Evolutionary conservation across 2,329 filamentous ascomycete genomes (phyloP).

Genomic region (Fusarium xylarioides): DNA sequence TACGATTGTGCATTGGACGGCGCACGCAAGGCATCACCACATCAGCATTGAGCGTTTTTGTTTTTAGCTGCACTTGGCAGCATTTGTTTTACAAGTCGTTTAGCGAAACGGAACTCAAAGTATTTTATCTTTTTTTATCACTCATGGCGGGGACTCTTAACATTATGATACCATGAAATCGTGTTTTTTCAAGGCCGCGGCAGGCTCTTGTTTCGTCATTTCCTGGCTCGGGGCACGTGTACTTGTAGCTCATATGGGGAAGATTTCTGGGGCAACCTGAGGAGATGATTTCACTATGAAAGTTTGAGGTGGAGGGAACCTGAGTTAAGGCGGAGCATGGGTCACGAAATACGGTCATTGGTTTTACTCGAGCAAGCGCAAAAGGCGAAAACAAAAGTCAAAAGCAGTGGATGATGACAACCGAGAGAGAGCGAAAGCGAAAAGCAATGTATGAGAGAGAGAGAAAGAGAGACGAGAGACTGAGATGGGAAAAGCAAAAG

Average conservation of each 20-base stretch:
- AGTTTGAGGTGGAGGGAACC: not conserved
- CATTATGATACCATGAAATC: constrained; percentile 46
- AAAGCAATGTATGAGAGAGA: constrained; percentile 3
- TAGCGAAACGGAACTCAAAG: constrained; percentile 25
- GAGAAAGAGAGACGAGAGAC: not conserved
- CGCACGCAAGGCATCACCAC: constrained; percentile 43
- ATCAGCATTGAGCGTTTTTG: constrained; percentile 42
- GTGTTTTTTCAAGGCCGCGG: constrained; percentile 32
- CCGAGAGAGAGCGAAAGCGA: constrained; percentile 19
- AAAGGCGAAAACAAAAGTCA: constrained; percentile 34
- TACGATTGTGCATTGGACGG: constrained; percentile 44
- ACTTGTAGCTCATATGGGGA: constrained; percentile 38
- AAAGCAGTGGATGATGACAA: constrained; percentile 26
- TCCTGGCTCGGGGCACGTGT: constrained; percentile 40
- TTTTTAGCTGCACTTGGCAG: constrained; percentile 37
- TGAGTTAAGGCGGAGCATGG: constrained; percentile 9
- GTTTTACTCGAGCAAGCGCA: constrained; percentile 22
- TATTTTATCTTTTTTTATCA: constrained; percentile 29
- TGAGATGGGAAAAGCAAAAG: constrained; percentile 20
- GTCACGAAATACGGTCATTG: constrained; percentile 15
- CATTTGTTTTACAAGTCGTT: constrained; percentile 33
- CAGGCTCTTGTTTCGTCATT: constrained; percentile 31
- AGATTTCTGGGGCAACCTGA: constrained; percentile 42
- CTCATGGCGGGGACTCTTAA: constrained; percentile 38
- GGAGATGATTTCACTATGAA: constrained; percentile 27